Conservation (phyloP, 352 stramenopile genomes). For the Thalassiosira oceanica region DNA sequence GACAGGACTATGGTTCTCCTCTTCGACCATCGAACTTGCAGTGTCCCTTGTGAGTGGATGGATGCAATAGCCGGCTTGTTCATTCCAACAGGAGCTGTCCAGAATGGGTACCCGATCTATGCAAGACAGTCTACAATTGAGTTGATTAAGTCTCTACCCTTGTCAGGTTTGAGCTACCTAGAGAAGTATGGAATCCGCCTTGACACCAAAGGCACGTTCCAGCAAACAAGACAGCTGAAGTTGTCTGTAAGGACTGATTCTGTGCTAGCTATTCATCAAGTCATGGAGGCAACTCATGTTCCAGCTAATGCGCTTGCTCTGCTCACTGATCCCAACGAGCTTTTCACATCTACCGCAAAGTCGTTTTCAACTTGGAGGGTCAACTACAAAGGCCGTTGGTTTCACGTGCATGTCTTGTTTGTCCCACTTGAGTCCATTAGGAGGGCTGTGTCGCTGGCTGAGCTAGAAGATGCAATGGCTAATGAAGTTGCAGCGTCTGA, state of each 20-base stretch:
- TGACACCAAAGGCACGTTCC: background rate
- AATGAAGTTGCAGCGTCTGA: background rate
- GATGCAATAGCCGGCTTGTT: conserved; percentile 21
- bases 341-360: conserved; percentile 12
- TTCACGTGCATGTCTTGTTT: conserved; percentile 13
- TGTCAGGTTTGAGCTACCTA: conserved; percentile 1
- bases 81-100: conserved; percentile 5
- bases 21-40: conserved; percentile 13
- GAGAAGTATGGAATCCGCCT: conserved; percentile 14
- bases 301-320: conserved; percentile 3
- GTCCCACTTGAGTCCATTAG: conserved; percentile 18
- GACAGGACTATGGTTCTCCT: conserved; percentile 24
- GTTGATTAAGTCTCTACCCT: conserved; percentile 5
- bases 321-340: conserved; percentile 4
- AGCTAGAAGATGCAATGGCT: background rate
- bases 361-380: conserved; percentile 22
- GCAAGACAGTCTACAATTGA: conserved; percentile 3
- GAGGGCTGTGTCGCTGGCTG: conserved; percentile 2
- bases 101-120: conserved; percentile 28
- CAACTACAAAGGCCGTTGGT: background rate
- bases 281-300: conserved; percentile 2
- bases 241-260: conserved; percentile 4
- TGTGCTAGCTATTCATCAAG: background rate
- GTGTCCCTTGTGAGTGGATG: conserved; percentile 6
- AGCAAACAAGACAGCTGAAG: too few relatives aligned